phyloP scores from a whole-genome alignment of 495 filamentous ascomycete genomes.

The Penicillium waksmanii region DNA sequence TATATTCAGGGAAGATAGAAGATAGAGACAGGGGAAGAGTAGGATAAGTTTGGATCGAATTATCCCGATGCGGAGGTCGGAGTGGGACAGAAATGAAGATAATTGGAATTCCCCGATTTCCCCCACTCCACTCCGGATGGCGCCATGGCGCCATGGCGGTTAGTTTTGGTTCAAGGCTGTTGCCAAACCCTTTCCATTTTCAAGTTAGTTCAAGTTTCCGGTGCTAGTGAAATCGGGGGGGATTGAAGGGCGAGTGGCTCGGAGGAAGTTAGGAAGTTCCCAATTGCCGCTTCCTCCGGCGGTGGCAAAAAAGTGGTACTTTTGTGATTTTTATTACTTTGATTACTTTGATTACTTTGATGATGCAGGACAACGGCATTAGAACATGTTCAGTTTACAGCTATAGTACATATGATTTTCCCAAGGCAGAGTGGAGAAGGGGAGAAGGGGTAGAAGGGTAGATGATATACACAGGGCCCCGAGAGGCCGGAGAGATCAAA shows the following conservation, averaged over 20 bases:
- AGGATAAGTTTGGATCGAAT: background rate
- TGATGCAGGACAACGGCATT: background rate
- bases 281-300: slow-evolving; percentile 11
- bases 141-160: slow-evolving; percentile 35
- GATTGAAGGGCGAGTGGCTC: background rate
- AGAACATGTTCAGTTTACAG: slow-evolving; percentile 31
- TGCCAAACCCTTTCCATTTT: no score
- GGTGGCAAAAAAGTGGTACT: slow-evolving; percentile 30
- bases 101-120: slow-evolving; percentile 1
- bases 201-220: no score
- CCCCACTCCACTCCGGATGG: slow-evolving; percentile 31
- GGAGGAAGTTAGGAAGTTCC: background rate
- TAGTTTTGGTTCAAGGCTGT: background rate
- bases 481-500: slow-evolving; percentile 19
- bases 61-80: background rate
- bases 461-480: slow-evolving; percentile 33
- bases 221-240: background rate
- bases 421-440: slow-evolving; percentile 33
- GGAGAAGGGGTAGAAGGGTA: no score
- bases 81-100: background rate
- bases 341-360: background rate
- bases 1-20: background rate
- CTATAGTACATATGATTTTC: slow-evolving; percentile 35
- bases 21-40: background rate
- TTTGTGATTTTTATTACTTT: background rate